Evolutionary conservation across 2,329 filamentous ascomycete species (phyloP).

Genomic region (Berkeleyomyces basicola): DNA sequence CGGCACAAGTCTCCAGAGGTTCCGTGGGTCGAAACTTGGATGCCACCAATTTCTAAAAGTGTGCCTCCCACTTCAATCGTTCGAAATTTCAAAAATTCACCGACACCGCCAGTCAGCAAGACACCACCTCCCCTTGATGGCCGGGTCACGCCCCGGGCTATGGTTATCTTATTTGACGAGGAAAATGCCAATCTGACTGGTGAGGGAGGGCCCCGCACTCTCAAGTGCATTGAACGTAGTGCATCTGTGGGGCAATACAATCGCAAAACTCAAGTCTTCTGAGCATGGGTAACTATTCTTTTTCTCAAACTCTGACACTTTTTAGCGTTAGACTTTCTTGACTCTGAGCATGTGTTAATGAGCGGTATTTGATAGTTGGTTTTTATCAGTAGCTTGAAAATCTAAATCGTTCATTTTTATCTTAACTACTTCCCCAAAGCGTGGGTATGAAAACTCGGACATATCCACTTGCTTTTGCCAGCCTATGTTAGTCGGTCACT

Average conservation of each 20-base stretch:
- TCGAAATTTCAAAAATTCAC: neutral
- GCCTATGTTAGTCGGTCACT: no score
- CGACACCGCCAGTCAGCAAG: neutral
- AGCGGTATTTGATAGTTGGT: no score
- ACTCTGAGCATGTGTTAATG: no score
- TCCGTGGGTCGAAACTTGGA: slow-evolving; percentile 12
- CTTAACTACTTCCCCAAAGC: no score
- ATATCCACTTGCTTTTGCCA: no score
- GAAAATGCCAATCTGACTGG: neutral
- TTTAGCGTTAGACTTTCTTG: no score
- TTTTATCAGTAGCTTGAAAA: no score
- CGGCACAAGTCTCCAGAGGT: neutral
- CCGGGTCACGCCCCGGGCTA: slow-evolving; percentile 1
- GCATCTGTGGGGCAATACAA: neutral
- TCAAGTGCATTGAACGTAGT: slow-evolving; percentile 7
- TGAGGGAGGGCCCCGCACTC: neutral
- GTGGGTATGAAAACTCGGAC: no score
- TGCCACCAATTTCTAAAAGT: slow-evolving; percentile 6
- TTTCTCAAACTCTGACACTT: no score
- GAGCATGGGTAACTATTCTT: no score
- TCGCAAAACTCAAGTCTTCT: neutral
- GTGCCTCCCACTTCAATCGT: neutral
- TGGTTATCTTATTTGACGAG: slow-evolving; percentile 3
- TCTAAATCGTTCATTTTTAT: no score
- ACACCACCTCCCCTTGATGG: neutral